Evolutionary conservation across 2,329 filamentous ascomycete genomes (phyloP).

Genomic region (Claviceps cyperi): DNA sequence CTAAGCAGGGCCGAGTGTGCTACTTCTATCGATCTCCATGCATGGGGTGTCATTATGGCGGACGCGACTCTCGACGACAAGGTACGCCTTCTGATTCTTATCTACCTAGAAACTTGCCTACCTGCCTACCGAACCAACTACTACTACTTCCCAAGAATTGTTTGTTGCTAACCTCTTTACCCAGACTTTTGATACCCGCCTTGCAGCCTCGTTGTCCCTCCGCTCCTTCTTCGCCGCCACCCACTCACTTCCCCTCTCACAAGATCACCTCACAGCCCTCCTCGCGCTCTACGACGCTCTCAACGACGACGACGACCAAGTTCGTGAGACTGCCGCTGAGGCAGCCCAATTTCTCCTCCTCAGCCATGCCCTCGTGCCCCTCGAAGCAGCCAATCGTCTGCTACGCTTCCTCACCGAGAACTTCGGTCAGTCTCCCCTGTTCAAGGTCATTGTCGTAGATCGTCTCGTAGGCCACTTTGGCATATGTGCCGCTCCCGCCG

Average conservation of each 20-base stretch:
- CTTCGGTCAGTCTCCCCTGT: constrained; percentile 22
- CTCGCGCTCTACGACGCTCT: constrained; percentile 60
- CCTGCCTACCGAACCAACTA: neutral
- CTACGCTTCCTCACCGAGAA: constrained; percentile 25
- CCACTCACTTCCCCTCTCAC: constrained; percentile 10
- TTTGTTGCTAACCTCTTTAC: neutral
- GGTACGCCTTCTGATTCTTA: constrained; percentile 15
- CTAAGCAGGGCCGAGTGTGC: constrained; percentile 12
- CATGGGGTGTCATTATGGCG: constrained; percentile 37
- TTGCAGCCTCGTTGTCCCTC: constrained; percentile 43
- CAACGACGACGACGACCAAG: constrained; percentile 84
- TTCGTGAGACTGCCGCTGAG: constrained; percentile 50
- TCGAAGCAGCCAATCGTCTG: constrained; percentile 32
- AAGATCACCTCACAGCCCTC: constrained; percentile 38
- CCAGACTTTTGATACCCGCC: constrained; percentile 50
- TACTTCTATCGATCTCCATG: constrained; percentile 11
- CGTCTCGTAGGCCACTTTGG: constrained; percentile 23
- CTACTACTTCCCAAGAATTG: too few relatives aligned
- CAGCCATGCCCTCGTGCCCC: constrained; percentile 27
- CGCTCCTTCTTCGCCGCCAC: constrained; percentile 29
- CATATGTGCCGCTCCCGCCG: constrained; percentile 7
- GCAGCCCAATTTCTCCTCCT: constrained; percentile 37
- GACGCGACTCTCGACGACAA: constrained; percentile 33
- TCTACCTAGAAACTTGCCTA: neutral
- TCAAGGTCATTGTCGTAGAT: constrained; percentile 25